Evolutionary conservation across 129 eudicot species (phyloP).

Genomic region (Chrysanthemum lavandulifolium): DNA sequence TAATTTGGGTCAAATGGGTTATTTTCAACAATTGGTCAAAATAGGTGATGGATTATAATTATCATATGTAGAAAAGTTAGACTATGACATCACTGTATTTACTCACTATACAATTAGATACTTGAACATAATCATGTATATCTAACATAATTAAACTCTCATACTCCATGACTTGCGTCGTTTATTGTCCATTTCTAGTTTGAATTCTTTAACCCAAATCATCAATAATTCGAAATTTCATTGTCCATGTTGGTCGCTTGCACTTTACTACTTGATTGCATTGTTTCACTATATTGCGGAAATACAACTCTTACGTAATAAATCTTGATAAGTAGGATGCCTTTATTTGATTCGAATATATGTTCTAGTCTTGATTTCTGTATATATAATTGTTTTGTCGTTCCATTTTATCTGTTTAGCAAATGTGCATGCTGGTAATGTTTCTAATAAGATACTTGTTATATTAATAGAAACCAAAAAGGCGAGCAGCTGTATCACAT

Average conservation of each 20-base stretch:
- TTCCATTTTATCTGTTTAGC: not conserved
- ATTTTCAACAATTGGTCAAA: not conserved
- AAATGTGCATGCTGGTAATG: slow-evolving; percentile 10
- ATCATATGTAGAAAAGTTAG: not conserved
- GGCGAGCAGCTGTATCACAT: slow-evolving; percentile 64
- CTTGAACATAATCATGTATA: not conserved
- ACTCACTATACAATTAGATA: not conserved
- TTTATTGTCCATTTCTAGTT: not conserved
- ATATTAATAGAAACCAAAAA: slow-evolving; percentile 74
- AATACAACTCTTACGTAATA: too few relatives aligned
- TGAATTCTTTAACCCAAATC: not conserved
- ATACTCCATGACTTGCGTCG: not conserved
- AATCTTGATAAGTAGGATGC: too few relatives aligned
- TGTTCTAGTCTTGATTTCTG: too few relatives aligned
- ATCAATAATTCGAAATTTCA: not conserved
- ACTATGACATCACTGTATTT: not conserved
- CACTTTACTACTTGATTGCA: too few relatives aligned
- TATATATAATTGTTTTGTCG: too few relatives aligned
- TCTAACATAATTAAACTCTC: slow-evolving; percentile 13
- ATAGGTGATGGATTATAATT: not conserved
- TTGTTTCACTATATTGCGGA: too few relatives aligned
- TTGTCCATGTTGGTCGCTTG: too few relatives aligned
- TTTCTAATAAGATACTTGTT: slow-evolving; percentile 15
- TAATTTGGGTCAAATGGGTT: not conserved
- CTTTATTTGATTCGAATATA: too few relatives aligned